Percentiles rank a stretch among this genome's conserved stretches.
Conservation (phyloP, 2,329 filamentous ascomycete species). For the Aurifilum marmelostoma region DNA sequence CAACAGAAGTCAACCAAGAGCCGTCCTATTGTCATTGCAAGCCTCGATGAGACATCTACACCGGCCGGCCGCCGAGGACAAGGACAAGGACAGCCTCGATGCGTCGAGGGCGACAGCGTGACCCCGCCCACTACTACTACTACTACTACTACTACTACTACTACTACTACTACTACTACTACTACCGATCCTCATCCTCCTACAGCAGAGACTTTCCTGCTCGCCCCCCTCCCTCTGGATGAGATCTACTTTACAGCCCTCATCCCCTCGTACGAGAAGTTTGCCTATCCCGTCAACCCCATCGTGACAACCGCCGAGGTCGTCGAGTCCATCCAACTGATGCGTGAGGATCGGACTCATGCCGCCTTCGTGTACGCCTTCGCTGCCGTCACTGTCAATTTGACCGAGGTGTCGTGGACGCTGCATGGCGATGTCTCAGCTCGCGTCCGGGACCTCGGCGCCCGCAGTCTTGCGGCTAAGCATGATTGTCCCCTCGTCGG, state of each 20-base stretch:
- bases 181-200: background rate
- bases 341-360: constrained; percentile 43
- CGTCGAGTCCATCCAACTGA: constrained; percentile 37
- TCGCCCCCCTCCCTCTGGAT: constrained; percentile 11
- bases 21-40: background rate
- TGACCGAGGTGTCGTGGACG: constrained; percentile 35
- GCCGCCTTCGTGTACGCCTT: constrained; percentile 49
- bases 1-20: background rate
- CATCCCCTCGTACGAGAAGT: constrained; percentile 47
- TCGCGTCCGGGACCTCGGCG: background rate
- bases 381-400: constrained; percentile 48
- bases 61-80: background rate
- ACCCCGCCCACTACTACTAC: background rate
- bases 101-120: background rate
- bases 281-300: constrained; percentile 52
- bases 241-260: constrained; percentile 45
- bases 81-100: background rate
- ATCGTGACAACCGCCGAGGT: constrained; percentile 48
- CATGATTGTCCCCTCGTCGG: background rate
- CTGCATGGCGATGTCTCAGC: background rate
- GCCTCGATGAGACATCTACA: background rate
- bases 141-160: background rate
- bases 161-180: background rate
- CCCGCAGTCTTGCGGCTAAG: background rate
- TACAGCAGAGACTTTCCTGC: background rate